phyloP scores from a whole-genome alignment of 768 basidiomycete genomes.

The Rubroboletus pulcherrimus region DNA sequence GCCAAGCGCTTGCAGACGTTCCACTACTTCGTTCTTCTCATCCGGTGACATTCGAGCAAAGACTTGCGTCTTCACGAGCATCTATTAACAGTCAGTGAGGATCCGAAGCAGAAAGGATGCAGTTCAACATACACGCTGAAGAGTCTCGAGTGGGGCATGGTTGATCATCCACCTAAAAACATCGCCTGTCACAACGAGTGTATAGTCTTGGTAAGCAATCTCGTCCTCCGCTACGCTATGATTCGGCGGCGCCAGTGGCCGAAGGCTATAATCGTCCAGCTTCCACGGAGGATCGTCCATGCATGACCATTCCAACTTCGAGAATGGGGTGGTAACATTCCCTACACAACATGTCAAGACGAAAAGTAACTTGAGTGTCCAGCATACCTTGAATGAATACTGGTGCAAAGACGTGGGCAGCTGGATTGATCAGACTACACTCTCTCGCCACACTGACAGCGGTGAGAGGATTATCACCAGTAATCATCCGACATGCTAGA shows the following conservation, averaged over 20 bases:
- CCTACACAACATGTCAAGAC: slow-evolving; percentile 38
- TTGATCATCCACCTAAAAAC: slow-evolving; percentile 99
- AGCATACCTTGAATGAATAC: slow-evolving; percentile 64
- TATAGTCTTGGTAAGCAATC: slow-evolving; percentile 79
- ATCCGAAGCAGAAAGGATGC: neutral
- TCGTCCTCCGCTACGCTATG: slow-evolving; percentile 69
- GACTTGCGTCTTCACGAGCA: slow-evolving; percentile 95
- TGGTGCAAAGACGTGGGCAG: slow-evolving; percentile 86
- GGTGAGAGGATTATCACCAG: slow-evolving; percentile 95
- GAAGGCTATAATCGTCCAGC: slow-evolving; percentile 84
- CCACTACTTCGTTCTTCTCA: slow-evolving; percentile 98
- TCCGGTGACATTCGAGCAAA: slow-evolving; percentile 99
- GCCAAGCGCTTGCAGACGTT: slow-evolving; percentile 86
- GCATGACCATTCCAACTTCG: slow-evolving; percentile 84
- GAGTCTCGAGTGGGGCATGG: slow-evolving; percentile 86
- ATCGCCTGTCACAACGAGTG: slow-evolving; percentile 89
- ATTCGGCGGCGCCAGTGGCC: slow-evolving; percentile 71
- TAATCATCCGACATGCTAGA: slow-evolving; percentile 95
- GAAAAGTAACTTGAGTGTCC: neutral
- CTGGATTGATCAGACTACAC: slow-evolving; percentile 83
- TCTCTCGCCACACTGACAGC: slow-evolving; percentile 97
- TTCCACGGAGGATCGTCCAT: slow-evolving; percentile 85
- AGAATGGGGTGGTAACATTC: slow-evolving; percentile 44
- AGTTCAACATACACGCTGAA: slow-evolving; percentile 65
- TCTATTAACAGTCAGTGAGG: slow-evolving; percentile 45